Conservation (phyloP, 495 filamentous ascomycete species). For the Hypoxylon subgilvum region DNA sequence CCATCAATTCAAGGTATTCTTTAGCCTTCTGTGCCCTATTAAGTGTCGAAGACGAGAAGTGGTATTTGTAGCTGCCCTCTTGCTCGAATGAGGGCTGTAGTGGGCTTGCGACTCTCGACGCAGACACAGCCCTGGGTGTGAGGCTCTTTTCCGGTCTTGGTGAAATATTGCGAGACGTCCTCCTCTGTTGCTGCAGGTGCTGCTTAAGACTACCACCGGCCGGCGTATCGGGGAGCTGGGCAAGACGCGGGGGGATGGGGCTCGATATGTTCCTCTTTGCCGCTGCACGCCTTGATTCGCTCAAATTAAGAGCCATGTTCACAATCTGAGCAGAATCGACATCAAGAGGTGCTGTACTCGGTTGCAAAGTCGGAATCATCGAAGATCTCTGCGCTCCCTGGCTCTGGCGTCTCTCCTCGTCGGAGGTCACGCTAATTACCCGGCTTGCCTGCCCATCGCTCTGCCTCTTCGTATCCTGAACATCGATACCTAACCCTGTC, state of each 20-base stretch:
- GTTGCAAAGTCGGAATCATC: constrained; percentile 33
- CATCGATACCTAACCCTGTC: constrained; percentile 28
- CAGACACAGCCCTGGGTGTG: constrained; percentile 41
- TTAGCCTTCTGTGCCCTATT: constrained; percentile 79
- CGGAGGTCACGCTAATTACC: constrained; percentile 7
- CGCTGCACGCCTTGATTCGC: constrained; percentile 75
- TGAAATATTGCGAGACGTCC: constrained; percentile 63
- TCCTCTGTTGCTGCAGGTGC: constrained; percentile 69
- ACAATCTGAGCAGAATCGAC: constrained; percentile 85
- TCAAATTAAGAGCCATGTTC: constrained; percentile 85
- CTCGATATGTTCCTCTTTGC: constrained; percentile 60
- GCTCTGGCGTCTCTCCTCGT: constrained; percentile 29
- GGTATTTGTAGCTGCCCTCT: constrained; percentile 56
- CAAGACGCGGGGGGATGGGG: constrained; percentile 55
- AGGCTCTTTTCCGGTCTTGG: constrained; percentile 55
- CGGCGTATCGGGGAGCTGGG: constrained; percentile 48
- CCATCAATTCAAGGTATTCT: constrained; percentile 76
- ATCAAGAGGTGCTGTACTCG: constrained; percentile 55
- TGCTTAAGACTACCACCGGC: constrained; percentile 65
- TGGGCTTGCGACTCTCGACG: constrained; percentile 47
- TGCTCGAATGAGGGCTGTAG: constrained; percentile 53
- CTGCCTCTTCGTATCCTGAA: constrained; percentile 13
- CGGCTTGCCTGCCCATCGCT: constrained; percentile 17
- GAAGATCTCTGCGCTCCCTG: constrained; percentile 22
- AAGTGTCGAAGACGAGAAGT: constrained; percentile 79